A percentile compares a stretch with the other conserved stretches of the same genome.
Evolutionary conservation across 2,329 filamentous ascomycete species (phyloP).

Genomic region (Colletotrichum costaricense): DNA sequence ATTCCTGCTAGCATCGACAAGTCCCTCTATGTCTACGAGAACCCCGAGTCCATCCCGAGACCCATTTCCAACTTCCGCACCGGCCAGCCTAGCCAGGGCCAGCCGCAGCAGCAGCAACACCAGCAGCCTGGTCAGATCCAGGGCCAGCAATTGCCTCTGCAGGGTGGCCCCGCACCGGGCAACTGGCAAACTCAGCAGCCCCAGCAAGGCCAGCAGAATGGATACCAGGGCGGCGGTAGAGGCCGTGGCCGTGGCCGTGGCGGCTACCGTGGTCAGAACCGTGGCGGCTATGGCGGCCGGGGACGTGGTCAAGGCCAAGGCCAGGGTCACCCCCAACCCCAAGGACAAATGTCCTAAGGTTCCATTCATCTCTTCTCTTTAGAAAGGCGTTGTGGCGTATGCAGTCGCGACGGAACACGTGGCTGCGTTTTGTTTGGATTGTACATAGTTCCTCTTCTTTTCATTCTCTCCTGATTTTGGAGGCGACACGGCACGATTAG

Average conservation of each 20-base stretch:
- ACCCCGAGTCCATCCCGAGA: slow-evolving; percentile 92
- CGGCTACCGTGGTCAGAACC: slow-evolving; percentile 36
- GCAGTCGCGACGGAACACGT: slow-evolving; percentile 22
- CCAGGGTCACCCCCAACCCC: slow-evolving; percentile 36
- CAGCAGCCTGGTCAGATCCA: slow-evolving; percentile 30
- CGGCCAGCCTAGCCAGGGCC: slow-evolving; percentile 42
- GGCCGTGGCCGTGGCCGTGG: slow-evolving; percentile 40
- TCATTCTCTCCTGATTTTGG: slow-evolving; percentile 16
- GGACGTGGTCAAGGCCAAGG: slow-evolving; percentile 35
- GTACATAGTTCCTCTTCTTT: slow-evolving; percentile 37
- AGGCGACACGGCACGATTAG: slow-evolving; percentile 31
- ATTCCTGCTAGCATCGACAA: slow-evolving; percentile 96
- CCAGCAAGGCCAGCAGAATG: slow-evolving; percentile 43
- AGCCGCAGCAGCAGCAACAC: slow-evolving; percentile 37
- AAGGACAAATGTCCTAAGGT: slow-evolving; percentile 45
- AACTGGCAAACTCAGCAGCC: slow-evolving; percentile 45
- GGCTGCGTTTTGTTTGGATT: slow-evolving; percentile 37
- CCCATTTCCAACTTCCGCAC: slow-evolving; percentile 69
- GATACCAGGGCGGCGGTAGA: slow-evolving; percentile 46
- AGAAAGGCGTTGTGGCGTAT: slow-evolving; percentile 34
- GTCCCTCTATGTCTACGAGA: slow-evolving; percentile 97
- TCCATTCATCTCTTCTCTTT: slow-evolving; percentile 36
- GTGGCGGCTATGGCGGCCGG: slow-evolving; percentile 26
- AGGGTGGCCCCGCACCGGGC: slow-evolving; percentile 39
- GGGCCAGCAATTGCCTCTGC: slow-evolving; percentile 41